phyloP scores from a whole-genome alignment of 805 yeast species.

The Pichia cephalocereana region DNA sequence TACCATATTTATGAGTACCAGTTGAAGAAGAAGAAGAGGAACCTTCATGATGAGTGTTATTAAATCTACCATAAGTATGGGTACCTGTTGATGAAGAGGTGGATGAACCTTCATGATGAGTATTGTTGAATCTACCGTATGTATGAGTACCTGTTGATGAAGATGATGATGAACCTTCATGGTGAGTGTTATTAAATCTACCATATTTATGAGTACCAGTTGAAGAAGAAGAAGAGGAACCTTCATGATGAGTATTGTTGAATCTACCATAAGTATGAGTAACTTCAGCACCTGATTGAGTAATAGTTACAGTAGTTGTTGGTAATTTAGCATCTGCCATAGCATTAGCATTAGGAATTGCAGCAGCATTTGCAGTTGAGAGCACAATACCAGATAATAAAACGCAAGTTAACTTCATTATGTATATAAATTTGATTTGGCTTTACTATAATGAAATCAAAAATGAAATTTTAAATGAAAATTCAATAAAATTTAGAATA shows the following conservation, averaged over 20 bases:
- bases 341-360: slow-evolving; percentile 11
- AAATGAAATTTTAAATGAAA: neutral
- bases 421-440: neutral
- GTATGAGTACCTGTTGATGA: slow-evolving; percentile 42
- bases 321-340: slow-evolving; percentile 20
- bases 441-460: neutral
- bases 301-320: slow-evolving; percentile 26
- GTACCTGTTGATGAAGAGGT: slow-evolving; percentile 30
- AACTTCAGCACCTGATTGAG: slow-evolving; percentile 26
- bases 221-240: slow-evolving; percentile 13
- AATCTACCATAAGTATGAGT: slow-evolving; percentile 48
- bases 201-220: slow-evolving; percentile 38
- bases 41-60: slow-evolving; percentile 34
- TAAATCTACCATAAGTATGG: slow-evolving; percentile 40
- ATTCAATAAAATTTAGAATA: too few species aligned
- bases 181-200: slow-evolving; percentile 45
- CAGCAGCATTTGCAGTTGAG: slow-evolving; percentile 23
- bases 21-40: slow-evolving; percentile 23
- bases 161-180: slow-evolving; percentile 25
- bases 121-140: slow-evolving; percentile 47
- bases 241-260: slow-evolving; percentile 31
- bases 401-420: slow-evolving; percentile 36
- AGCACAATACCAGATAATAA: slow-evolving; percentile 18
- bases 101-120: slow-evolving; percentile 21
- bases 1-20: slow-evolving; percentile 48